These are phyloP conservation scores for Talaromyces sp. DNA, from an alignment of 2,329 filamentous ascomycete genomes.

Conservation along the genomic window DNA sequence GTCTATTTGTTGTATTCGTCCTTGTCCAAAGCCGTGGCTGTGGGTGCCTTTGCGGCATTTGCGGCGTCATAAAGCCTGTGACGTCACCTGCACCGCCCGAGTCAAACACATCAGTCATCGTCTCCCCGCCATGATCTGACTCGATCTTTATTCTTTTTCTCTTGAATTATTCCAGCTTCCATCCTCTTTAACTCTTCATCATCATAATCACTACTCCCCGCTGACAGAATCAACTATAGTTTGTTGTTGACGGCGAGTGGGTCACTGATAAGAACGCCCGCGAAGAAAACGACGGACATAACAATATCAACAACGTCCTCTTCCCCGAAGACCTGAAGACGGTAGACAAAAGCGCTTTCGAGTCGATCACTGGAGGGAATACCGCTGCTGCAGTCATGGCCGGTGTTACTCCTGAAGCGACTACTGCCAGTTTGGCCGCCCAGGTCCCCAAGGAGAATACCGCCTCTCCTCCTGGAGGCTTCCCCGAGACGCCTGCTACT, in stretches of 20 bases:
- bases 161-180: not conserved
- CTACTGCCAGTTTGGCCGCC: slow-evolving; percentile 55
- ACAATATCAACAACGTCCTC: slow-evolving; percentile 92
- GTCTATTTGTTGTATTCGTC: not conserved
- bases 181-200: not conserved
- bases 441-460: slow-evolving; percentile 24
- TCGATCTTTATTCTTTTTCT: not conserved
- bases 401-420: slow-evolving; percentile 63
- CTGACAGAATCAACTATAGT: slow-evolving; percentile 51
- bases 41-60: slow-evolving; percentile 2
- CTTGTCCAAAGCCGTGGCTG: not conserved
- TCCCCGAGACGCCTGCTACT: slow-evolving; percentile 64
- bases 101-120: slow-evolving; percentile 5
- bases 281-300: slow-evolving; percentile 73
- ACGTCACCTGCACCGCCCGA: slow-evolving; percentile 9
- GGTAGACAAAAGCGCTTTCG: slow-evolving; percentile 12
- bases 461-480: slow-evolving; percentile 57
- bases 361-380: slow-evolving; percentile 9
- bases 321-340: slow-evolving; percentile 62
- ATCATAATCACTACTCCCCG: not conserved
- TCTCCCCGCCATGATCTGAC: not conserved
- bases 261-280: slow-evolving; percentile 73
- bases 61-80: slow-evolving; percentile 4
- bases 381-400: slow-evolving; percentile 39
- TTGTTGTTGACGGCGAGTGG: slow-evolving; percentile 92